phyloP scores from a whole-genome alignment of 1,284 basidiomycete species.

The Moesziomyces sp. region DNA sequence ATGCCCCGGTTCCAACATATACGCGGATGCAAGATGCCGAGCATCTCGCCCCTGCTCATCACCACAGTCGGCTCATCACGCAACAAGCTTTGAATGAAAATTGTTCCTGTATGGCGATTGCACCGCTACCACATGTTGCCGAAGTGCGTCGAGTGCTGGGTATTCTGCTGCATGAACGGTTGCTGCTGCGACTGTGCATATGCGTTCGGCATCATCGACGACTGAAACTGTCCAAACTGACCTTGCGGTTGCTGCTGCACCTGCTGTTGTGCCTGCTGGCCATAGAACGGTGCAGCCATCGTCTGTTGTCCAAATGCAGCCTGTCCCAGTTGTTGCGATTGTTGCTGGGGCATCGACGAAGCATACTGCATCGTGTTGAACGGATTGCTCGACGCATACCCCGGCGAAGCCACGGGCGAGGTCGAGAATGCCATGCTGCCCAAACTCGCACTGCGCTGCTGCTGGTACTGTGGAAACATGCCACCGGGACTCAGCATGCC shows the following conservation, averaged over 20 bases:
- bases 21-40: no score
- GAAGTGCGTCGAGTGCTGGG: slow-evolving; percentile 32
- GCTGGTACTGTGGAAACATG: slow-evolving; percentile 36
- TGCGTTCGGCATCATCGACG: slow-evolving; percentile 32
- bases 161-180: slow-evolving; percentile 28
- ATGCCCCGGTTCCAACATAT: no score
- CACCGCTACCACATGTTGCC: slow-evolving; percentile 28
- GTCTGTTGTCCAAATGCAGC: slow-evolving; percentile 25
- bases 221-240: slow-evolving; percentile 6
- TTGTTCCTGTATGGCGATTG: no score
- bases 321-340: slow-evolving; percentile 33
- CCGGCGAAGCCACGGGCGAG: slow-evolving; percentile 29
- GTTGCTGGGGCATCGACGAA: slow-evolving; percentile 10
- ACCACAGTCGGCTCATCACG: no score
- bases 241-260: slow-evolving; percentile 8
- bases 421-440: slow-evolving; percentile 47
- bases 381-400: slow-evolving; percentile 1
- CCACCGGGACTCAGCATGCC: slow-evolving; percentile 28
- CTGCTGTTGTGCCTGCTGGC: slow-evolving; percentile 12
- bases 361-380: neutral
- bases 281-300: slow-evolving; percentile 14
- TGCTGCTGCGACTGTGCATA: slow-evolving; percentile 23
- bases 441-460: slow-evolving; percentile 35
- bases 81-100: no score
- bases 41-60: no score